phyloP scores from a whole-genome alignment of 2,329 filamentous ascomycete genomes.

The Colletotrichum trifolii region DNA sequence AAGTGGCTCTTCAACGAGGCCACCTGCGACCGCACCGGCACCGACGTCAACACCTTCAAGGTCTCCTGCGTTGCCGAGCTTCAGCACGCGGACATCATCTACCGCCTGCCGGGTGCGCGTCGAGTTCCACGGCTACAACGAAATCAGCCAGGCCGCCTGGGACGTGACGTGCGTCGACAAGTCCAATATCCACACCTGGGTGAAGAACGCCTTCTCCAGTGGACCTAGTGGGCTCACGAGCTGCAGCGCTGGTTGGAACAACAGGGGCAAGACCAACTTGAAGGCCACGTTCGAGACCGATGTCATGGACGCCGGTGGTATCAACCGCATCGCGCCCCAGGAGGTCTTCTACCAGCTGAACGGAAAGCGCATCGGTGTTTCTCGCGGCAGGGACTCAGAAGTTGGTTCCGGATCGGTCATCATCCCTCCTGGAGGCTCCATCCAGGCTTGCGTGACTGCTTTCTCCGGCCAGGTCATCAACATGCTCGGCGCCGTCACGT shows the following conservation, averaged over 20 bases:
- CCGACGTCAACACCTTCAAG: neutral
- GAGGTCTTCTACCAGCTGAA: constrained; percentile 16
- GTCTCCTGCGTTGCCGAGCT: constrained; percentile 9
- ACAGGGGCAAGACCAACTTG: constrained; percentile 11
- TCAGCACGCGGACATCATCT: constrained; percentile 8
- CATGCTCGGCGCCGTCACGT: constrained; percentile 11
- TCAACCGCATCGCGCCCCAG: constrained; percentile 3
- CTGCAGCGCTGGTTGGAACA: constrained; percentile 22
- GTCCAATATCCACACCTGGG: constrained; percentile 8
- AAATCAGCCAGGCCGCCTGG: neutral
- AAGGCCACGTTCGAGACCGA: constrained; percentile 11
- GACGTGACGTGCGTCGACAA: constrained; percentile 19
- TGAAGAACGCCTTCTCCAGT: constrained; percentile 5
- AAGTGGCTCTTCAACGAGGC: too few relatives aligned
- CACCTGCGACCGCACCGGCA: too few relatives aligned
- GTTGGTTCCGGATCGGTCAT: constrained; percentile 15
- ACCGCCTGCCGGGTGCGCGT: constrained; percentile 10
- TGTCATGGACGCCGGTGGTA: constrained; percentile 13
- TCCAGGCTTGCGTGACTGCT: constrained; percentile 12
- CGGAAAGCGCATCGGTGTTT: constrained; percentile 11
- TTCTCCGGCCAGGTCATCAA: constrained; percentile 5
- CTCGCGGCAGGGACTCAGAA: neutral
- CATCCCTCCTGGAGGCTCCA: constrained; percentile 6
- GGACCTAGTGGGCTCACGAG: constrained; percentile 1
- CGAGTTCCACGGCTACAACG: constrained; percentile 17